Conservation (phyloP, 352 stramenopile genomes). For the Peronosclerospora sorghi region DNA sequence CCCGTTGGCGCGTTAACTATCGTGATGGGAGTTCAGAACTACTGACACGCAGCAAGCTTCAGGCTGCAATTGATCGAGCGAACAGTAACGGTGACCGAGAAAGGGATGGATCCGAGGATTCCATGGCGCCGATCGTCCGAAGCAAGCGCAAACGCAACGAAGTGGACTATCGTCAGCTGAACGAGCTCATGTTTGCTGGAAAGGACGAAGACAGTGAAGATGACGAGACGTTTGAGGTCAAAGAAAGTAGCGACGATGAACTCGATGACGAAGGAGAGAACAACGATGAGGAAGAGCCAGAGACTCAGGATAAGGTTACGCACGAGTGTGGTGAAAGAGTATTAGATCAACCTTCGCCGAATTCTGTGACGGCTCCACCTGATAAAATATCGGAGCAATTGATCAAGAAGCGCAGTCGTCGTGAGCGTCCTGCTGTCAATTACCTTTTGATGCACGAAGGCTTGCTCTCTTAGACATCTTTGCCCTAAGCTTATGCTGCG, state of each 20-base stretch:
- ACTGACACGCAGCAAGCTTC: constrained; percentile 20
- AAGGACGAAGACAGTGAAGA: constrained; percentile 54
- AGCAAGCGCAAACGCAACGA: constrained; percentile 71
- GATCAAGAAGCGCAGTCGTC: constrained; percentile 9
- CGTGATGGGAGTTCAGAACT: constrained; percentile 36
- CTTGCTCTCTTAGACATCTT: constrained; percentile 11
- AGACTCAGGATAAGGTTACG: constrained; percentile 7
- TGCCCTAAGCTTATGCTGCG: constrained; percentile 4
- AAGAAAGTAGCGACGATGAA: constrained; percentile 30
- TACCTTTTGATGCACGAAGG: constrained; percentile 61
- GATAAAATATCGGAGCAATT: constrained; percentile 9
- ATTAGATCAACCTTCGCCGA: constrained; percentile 13
- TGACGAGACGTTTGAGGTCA: constrained; percentile 31
- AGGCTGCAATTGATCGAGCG: constrained; percentile 25
- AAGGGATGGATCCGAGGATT: constrained; percentile 13
- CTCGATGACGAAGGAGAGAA: constrained; percentile 24
- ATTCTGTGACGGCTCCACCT: constrained; percentile 12
- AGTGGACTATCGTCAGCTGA: constrained; percentile 75
- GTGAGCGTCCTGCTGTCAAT: constrained; percentile 29
- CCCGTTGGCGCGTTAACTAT: constrained; percentile 51
- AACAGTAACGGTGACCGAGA: constrained; percentile 4
- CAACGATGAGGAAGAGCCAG: constrained; percentile 15
- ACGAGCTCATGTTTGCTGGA: constrained; percentile 64
- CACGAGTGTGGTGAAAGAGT: constrained; percentile 4
- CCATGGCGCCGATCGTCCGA: constrained; percentile 38